phyloP scores from a whole-genome alignment of 2,329 filamentous ascomycete species.

The Colletotrichum kahawae region DNA sequence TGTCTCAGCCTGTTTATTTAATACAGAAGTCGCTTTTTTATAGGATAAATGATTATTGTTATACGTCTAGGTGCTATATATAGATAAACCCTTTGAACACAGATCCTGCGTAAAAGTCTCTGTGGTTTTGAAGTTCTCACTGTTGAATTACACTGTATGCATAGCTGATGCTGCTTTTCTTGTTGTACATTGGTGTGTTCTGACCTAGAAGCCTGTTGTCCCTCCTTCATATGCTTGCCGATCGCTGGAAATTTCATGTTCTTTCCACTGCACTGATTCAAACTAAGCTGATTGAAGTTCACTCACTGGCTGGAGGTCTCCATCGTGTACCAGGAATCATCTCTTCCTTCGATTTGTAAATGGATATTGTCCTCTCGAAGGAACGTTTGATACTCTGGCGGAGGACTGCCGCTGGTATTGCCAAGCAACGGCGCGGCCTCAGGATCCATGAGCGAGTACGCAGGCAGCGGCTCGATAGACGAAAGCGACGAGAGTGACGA shows the following conservation, averaged over 20 bases:
- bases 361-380: neutral
- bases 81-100: neutral
- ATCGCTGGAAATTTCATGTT: neutral
- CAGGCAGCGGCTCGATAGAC: neutral
- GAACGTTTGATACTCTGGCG: neutral
- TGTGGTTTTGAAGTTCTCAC: neutral
- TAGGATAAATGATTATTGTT: neutral
- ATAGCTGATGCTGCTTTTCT: neutral
- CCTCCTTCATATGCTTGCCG: neutral
- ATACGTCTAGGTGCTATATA: neutral
- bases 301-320: neutral
- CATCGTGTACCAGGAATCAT: neutral
- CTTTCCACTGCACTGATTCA: neutral
- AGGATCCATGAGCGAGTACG: neutral
- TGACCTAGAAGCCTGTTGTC: neutral
- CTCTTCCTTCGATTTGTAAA: neutral
- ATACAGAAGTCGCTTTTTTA: rapidly evolving
- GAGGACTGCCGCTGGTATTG: neutral
- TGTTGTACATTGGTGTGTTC: neutral
- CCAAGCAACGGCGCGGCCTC: neutral
- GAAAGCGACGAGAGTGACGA: neutral
- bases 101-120: neutral
- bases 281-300: neutral
- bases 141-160: neutral
- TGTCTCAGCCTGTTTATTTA: neutral